phyloP scores from a whole-genome alignment of 192 early-diverging fungal genomes.

The Umbelopsis isabellina region DNA sequence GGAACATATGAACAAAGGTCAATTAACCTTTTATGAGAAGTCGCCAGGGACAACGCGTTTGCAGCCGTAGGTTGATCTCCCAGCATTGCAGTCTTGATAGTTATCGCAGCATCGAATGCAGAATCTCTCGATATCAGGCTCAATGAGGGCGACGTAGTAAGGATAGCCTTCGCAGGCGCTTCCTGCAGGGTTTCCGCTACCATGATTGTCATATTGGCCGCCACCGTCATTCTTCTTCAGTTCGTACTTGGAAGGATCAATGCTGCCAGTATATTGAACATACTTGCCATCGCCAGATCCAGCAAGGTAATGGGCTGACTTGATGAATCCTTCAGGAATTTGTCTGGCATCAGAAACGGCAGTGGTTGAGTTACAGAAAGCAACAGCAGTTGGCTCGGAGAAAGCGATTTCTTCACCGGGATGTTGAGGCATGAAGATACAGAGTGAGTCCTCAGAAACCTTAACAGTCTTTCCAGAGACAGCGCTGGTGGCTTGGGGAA shows the following conservation, averaged over 20 bases:
- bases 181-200: slow-evolving; percentile 25
- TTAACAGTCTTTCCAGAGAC: slow-evolving; percentile 1
- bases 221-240: slow-evolving; percentile 39
- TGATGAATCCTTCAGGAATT: slow-evolving; percentile 38
- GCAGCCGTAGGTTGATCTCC: slow-evolving; percentile 35
- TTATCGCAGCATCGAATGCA: slow-evolving; percentile 49
- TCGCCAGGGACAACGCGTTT: slow-evolving; percentile 28
- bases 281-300: slow-evolving; percentile 32
- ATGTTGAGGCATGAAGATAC: slow-evolving; percentile 43
- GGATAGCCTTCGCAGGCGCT: slow-evolving; percentile 34
- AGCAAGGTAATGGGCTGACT: slow-evolving; percentile 24
- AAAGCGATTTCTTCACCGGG: slow-evolving; percentile 48
- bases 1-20: too few relatives aligned
- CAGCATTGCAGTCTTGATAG: slow-evolving; percentile 35
- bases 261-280: slow-evolving; percentile 50
- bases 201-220: slow-evolving; percentile 51
- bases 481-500: too few relatives aligned
- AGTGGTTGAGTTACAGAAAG: slow-evolving; percentile 43
- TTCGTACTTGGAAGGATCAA: slow-evolving; percentile 43
- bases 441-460: slow-evolving; percentile 18
- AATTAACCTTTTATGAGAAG: not conserved
- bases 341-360: slow-evolving; percentile 43
- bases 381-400: slow-evolving; percentile 44
- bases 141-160: slow-evolving; percentile 48
- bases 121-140: slow-evolving; percentile 41